phyloP scores from a whole-genome alignment of 257 asterid genomes.

The Solanum ossicruentum region DNA sequence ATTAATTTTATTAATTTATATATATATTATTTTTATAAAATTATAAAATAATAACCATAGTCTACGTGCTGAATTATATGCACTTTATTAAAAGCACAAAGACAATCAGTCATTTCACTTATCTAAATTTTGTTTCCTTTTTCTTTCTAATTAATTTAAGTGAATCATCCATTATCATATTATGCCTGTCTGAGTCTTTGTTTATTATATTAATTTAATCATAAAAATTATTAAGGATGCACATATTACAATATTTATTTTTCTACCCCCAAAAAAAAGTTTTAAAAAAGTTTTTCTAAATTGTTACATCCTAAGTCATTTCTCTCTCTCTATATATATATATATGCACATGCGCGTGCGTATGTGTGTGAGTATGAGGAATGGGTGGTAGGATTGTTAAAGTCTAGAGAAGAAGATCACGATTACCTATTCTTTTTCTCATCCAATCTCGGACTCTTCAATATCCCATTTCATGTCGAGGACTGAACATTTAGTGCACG shows the following conservation, averaged over 20 bases:
- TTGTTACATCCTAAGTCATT: neutral
- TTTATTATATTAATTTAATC: neutral
- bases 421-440: too few species aligned
- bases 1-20: neutral
- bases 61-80: too few species aligned
- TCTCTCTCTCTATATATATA: too few species aligned
- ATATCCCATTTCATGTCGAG: fast-evolving
- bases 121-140: neutral
- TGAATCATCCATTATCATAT: neutral
- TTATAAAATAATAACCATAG: neutral
- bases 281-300: neutral
- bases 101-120: neutral
- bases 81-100: neutral
- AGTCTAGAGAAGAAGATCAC: too few species aligned
- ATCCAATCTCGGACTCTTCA: too few species aligned
- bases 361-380: too few species aligned
- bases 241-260: neutral
- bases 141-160: neutral
- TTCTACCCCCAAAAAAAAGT: neutral
- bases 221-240: slow-evolving; percentile 8
- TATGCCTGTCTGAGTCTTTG: neutral
- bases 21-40: neutral
- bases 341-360: too few species aligned
- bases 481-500: neutral
- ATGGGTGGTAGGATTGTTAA: too few species aligned